Percentiles rank a stretch among this genome's conserved stretches.
These are phyloP conservation scores for Fraxinus americana DNA, from an alignment of 257 asterid genomes.

Conservation along the genomic window DNA sequence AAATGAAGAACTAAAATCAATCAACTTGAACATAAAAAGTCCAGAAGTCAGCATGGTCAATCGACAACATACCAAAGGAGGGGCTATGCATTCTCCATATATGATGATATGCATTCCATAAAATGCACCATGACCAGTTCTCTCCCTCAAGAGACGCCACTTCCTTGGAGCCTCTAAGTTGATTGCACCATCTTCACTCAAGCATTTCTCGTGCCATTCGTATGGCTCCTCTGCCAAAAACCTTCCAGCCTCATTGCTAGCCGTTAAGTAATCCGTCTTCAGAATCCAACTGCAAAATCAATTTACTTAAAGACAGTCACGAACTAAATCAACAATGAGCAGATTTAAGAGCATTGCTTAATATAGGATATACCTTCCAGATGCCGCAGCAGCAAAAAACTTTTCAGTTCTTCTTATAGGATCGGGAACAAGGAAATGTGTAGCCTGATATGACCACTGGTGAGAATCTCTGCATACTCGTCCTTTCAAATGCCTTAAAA, in stretches of 20 bases:
- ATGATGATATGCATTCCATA: conserved; percentile 74
- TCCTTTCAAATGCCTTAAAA: conserved; percentile 68
- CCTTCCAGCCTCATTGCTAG: conserved; percentile 75
- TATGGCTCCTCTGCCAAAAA: conserved; percentile 74
- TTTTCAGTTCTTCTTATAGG: conserved; percentile 90
- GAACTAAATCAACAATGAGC: conserved; percentile 3
- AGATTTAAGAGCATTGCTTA: background rate
- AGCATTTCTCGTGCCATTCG: conserved; percentile 80
- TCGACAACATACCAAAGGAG: conserved; percentile 67
- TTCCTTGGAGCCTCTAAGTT: conserved; percentile 93
- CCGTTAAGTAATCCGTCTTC: conserved; percentile 78
- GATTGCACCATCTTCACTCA: conserved; percentile 89
- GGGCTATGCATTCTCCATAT: conserved; percentile 91
- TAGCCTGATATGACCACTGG: conserved; percentile 95
- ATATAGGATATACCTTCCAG: conserved; percentile 72
- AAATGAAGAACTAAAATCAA: background rate
- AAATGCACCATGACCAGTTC: conserved; percentile 90
- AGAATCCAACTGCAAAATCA: conserved; percentile 83
- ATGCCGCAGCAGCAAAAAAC: conserved; percentile 93
- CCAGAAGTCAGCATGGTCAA: background rate
- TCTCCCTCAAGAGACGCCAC: conserved; percentile 86
- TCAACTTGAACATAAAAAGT: background rate
- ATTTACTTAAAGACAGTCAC: conserved; percentile 16
- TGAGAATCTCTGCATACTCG: conserved; percentile 86
- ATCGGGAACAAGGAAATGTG: conserved; percentile 87